Evolutionary conservation across 495 filamentous ascomycete species (phyloP).

Genomic region (Hypoxylon subgilvum): DNA sequence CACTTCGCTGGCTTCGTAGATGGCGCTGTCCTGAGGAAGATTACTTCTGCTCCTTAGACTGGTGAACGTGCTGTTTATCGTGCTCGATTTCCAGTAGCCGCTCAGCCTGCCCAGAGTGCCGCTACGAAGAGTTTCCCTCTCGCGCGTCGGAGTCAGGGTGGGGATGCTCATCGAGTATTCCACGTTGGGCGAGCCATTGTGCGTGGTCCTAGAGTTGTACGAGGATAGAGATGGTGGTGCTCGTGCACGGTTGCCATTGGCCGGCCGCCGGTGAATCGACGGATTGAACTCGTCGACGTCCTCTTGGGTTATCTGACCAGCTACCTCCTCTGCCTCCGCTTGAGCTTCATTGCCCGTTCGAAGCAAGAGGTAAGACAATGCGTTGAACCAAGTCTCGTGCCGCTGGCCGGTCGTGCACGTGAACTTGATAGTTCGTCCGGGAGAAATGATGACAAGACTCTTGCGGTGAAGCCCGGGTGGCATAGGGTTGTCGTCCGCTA

Average conservation of each 20-base stretch:
- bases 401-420: conserved; percentile 91
- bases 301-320: conserved; percentile 66
- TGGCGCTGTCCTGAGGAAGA: conserved; percentile 54
- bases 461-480: conserved; percentile 93
- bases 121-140: conserved; percentile 44
- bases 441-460: conserved; percentile 88
- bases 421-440: conserved; percentile 85
- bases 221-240: conserved; percentile 77
- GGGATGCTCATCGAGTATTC: conserved; percentile 52
- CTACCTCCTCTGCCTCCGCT: conserved; percentile 63
- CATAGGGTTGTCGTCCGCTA: conserved; percentile 95
- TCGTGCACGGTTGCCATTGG: conserved; percentile 45
- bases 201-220: conserved; percentile 74
- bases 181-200: conserved; percentile 61
- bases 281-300: conserved; percentile 94
- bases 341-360: conserved; percentile 67
- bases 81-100: conserved; percentile 54
- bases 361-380: conserved; percentile 87
- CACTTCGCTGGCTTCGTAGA: conserved; percentile 73
- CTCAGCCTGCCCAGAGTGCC: conserved; percentile 53
- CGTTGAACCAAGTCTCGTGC: conserved; percentile 99
- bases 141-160: conserved; percentile 52
- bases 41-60: conserved; percentile 56
- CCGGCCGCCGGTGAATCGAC: conserved; percentile 57
- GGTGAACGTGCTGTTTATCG: conserved; percentile 44